These are phyloP conservation scores for Pulveroboletus sp. DNA, from an alignment of 768 basidiomycete species.

Conservation along the genomic window DNA sequence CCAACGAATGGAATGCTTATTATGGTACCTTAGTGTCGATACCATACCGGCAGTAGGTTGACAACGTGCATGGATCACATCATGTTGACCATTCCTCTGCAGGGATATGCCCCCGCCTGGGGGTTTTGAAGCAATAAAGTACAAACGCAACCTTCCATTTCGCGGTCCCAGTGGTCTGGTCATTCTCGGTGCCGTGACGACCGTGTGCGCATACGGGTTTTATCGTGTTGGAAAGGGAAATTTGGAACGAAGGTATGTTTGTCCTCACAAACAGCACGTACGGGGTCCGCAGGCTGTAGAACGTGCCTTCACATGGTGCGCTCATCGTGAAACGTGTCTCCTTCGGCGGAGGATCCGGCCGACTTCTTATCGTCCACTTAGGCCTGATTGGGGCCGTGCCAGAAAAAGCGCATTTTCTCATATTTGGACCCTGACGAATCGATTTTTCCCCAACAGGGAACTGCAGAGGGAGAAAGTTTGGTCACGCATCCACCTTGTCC, in stretches of 20 bases:
- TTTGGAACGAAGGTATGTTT: constrained; percentile 83
- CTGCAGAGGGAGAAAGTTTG: constrained; percentile 89
- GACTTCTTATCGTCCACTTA: constrained; percentile 42
- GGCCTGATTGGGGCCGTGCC: constrained; percentile 38
- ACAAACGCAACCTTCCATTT: constrained; percentile 92
- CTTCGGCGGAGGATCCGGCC: constrained; percentile 45
- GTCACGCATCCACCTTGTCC: constrained; percentile 93
- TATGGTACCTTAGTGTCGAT: constrained; percentile 20
- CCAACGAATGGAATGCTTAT: not conserved
- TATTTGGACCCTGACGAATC: constrained; percentile 38
- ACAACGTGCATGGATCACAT: constrained; percentile 8
- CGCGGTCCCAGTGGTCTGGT: constrained; percentile 81
- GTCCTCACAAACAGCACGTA: constrained; percentile 20
- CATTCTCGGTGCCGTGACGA: constrained; percentile 82
- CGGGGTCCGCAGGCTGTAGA: constrained; percentile 58
- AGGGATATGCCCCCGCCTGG: constrained; percentile 96
- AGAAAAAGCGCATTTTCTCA: constrained; percentile 38
- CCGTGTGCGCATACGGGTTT: constrained; percentile 86
- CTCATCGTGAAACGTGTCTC: constrained; percentile 67
- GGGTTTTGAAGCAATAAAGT: constrained; percentile 89
- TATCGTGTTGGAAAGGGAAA: constrained; percentile 89
- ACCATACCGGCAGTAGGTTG: constrained; percentile 28
- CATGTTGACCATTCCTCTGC: constrained; percentile 17
- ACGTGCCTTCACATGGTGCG: constrained; percentile 58
- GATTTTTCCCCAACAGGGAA: constrained; percentile 62